Evolutionary conservation across 805 yeast genomes (phyloP), one percentile per base, ranked within the genome.

Genomic region (Ogataea naganishii): DNA sequence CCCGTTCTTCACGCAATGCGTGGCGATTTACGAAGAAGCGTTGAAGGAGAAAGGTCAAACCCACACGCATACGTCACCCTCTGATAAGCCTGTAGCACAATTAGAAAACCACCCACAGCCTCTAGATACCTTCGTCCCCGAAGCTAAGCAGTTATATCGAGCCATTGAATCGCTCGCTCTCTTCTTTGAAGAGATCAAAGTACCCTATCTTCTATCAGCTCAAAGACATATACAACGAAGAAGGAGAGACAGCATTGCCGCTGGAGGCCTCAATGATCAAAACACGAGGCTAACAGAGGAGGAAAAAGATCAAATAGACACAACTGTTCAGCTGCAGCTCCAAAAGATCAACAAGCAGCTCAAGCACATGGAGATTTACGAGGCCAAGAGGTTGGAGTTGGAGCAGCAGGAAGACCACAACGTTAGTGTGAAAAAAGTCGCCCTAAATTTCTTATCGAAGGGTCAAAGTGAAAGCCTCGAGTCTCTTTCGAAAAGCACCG

Each of bases 261-360:
- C 51, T 51, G 24, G 28, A 51, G 14, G 38, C 33, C 18, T 30
- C 33, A 20, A 23, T 50, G 17, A 30, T 41, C 29, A 38, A 34
- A 19, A 43, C 43, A 23, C 36, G 51, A 4, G 42, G 36, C 17
- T 34, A 47, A 42, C 64, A 16, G 60, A 62, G 18, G 59, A 53
- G 7, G 77, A 73, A 23, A 69, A 73, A 41, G 72, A 72, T 36
- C 60, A 63, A 21, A 61, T 75, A 14, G 81, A 75, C 39, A 66
- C 71, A 27, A 74, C 72, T 34, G 59, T 72, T 24, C 63, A 72
- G 33, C 42, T 64, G 15, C 69, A 71, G 43, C 41, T 75, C 26
- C 76, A 71, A 39, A 63, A 64, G 33, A 57, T 71, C 38, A 64
- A 64, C 36, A 70, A 68, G 34, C 66, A 72, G 43, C 58, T 72